Percentiles rank a stretch among this genome's conserved stretches.
Conservation (phyloP, 495 filamentous ascomycete genomes). For the Penicillium nucicola region DNA sequence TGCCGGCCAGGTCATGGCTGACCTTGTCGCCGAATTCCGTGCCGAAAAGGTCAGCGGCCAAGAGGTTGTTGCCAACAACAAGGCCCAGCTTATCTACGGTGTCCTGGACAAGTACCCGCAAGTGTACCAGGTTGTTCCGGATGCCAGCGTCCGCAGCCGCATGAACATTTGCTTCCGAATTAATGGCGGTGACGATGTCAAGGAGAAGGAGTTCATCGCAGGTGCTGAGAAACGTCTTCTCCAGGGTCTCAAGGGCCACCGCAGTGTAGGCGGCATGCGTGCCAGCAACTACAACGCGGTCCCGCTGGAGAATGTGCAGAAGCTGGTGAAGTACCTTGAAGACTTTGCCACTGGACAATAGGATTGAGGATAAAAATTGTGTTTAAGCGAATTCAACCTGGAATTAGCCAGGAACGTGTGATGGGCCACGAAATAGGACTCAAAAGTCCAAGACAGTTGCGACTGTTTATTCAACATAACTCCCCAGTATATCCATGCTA, state of each 20-base stretch:
- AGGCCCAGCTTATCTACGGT: constrained; percentile 71
- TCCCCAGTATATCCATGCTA: constrained; percentile 17
- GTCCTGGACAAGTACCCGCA: constrained; percentile 68
- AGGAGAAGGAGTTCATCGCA: constrained; percentile 74
- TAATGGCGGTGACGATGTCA: constrained; percentile 47
- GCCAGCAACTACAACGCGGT: constrained; percentile 60
- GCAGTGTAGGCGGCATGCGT: constrained; percentile 66
- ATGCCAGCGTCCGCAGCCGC: constrained; percentile 67
- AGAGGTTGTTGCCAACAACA: constrained; percentile 63
- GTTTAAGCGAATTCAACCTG: constrained; percentile 14
- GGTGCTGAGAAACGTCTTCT: constrained; percentile 54
- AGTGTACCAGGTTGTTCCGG: constrained; percentile 70
- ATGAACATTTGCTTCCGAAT: constrained; percentile 95
- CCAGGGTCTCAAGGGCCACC: constrained; percentile 75
- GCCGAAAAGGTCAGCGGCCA: constrained; percentile 61
- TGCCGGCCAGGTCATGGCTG: constrained; percentile 76
- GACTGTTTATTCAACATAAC: constrained; percentile 29
- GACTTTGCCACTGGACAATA: constrained; percentile 48
- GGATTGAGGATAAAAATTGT: constrained; percentile 2
- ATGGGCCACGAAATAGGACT: constrained; percentile 13
- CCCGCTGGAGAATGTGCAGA: constrained; percentile 55
- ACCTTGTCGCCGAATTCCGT: constrained; percentile 55
- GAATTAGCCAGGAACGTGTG: constrained; percentile 5
- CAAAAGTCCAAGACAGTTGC: constrained; percentile 11
- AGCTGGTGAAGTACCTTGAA: constrained; percentile 57